These are phyloP conservation scores for Plasmodium gallinaceum DNA, from an alignment of 169 alveolate genomes.

Conservation along the genomic window DNA sequence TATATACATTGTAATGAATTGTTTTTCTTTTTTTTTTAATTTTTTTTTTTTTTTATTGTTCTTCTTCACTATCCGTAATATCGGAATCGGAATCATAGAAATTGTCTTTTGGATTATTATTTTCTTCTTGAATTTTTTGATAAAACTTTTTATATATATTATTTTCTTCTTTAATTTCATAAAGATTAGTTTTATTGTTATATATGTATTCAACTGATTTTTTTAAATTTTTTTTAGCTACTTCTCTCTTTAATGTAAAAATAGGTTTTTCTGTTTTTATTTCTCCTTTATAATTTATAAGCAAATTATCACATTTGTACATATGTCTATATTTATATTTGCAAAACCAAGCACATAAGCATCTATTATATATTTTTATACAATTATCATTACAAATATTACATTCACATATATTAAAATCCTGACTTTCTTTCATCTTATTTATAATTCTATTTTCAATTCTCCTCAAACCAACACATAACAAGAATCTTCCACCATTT, in stretches of 20 bases:
- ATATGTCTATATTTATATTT: slow-evolving; percentile 71
- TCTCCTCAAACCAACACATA: slow-evolving; percentile 87
- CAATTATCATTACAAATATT: slow-evolving; percentile 85
- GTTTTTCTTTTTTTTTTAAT: no score
- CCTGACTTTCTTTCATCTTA: slow-evolving; percentile 81
- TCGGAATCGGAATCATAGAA: slow-evolving; percentile 31
- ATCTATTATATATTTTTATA: slow-evolving; percentile 80
- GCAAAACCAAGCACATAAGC: slow-evolving; percentile 84
- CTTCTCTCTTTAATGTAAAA: slow-evolving; percentile 79
- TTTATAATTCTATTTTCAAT: slow-evolving; percentile 83
- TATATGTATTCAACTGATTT: slow-evolving; percentile 16
- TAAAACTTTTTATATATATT: slow-evolving; percentile 43
- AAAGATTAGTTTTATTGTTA: neutral
- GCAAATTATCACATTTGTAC: slow-evolving; percentile 72
- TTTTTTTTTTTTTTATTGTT: neutral
- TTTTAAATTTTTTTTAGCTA: slow-evolving; percentile 78
- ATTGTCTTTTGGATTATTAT: neutral
- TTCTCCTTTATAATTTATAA: slow-evolving; percentile 82
- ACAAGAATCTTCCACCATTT: slow-evolving; percentile 90
- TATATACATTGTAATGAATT: neutral
- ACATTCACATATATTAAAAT: slow-evolving; percentile 83
- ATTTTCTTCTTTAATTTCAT: slow-evolving; percentile 6
- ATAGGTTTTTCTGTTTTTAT: slow-evolving; percentile 79
- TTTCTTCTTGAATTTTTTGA: slow-evolving; percentile 14
- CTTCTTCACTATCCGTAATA: slow-evolving; percentile 64